A percentile compares a stretch with the other conserved stretches of the same genome.
Evolutionary conservation across 148 eudicot species (phyloP).

Genomic region (Camellia sinensis): DNA sequence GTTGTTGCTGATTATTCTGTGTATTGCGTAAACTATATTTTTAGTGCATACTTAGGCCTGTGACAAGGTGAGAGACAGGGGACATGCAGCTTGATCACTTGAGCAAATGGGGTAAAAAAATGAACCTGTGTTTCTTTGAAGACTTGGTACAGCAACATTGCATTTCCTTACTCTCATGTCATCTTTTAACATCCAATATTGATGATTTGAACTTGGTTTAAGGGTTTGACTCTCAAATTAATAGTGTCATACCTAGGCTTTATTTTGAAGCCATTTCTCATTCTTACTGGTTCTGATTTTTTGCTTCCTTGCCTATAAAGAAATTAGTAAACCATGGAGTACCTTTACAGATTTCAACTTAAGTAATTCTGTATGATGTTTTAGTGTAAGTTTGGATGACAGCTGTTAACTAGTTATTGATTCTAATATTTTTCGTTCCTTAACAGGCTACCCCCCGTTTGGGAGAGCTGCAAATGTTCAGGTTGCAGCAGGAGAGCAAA

Average conservation of each 20-base stretch:
- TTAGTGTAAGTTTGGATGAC: neutral
- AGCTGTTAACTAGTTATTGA: neutral
- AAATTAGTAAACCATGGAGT: neutral
- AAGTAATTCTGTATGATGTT: neutral
- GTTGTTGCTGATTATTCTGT: too few species aligned
- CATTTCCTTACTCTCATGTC: too few species aligned
- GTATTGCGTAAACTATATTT: too few species aligned
- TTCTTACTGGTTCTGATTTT: neutral
- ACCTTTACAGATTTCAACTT: neutral
- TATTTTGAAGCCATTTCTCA: neutral
- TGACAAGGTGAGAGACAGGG: too few species aligned
- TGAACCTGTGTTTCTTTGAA: too few species aligned
- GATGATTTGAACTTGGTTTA: too few species aligned
- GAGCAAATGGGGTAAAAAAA: too few species aligned
- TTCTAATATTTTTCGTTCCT: neutral
- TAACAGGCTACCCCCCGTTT: conserved; percentile 82
- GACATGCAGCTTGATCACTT: too few species aligned
- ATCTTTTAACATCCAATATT: too few species aligned
- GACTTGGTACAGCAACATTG: too few species aligned
- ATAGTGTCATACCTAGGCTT: neutral
- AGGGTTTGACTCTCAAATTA: neutral
- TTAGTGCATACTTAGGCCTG: too few species aligned
- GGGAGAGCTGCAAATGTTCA: conserved; percentile 71
- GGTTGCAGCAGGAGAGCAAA: conserved; percentile 78
- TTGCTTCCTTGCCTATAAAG: neutral